Conservation (phyloP, 495 filamentous ascomycete genomes). For the Xylaria longipes region DNA sequence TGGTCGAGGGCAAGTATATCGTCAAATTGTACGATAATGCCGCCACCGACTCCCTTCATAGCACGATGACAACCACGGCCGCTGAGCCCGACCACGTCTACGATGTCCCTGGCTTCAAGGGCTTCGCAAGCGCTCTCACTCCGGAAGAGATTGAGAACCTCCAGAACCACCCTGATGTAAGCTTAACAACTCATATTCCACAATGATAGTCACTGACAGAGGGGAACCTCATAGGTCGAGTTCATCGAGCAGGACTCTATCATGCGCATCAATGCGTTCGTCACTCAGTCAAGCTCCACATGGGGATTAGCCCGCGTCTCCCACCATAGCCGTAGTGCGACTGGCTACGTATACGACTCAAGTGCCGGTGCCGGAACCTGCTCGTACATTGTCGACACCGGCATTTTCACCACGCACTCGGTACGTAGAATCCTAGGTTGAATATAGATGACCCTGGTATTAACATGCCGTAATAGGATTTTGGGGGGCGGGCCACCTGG, state of each 20-base stretch:
- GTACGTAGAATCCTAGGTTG: constrained; percentile 46
- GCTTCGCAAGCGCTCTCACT: constrained; percentile 50
- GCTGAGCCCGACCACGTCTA: constrained; percentile 50
- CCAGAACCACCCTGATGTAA: constrained; percentile 49
- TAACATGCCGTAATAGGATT: constrained; percentile 38
- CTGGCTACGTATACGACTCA: constrained; percentile 65
- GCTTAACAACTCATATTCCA: constrained; percentile 23
- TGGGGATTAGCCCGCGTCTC: constrained; percentile 70
- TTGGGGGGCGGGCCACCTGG: constrained; percentile 51
- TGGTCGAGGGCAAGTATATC: constrained; percentile 61
- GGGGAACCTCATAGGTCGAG: constrained; percentile 48
- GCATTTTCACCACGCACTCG: constrained; percentile 64
- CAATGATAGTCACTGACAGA: constrained; percentile 10
- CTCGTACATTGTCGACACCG: constrained; percentile 67
- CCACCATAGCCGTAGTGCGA: constrained; percentile 51
- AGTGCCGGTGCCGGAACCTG: constrained; percentile 63
- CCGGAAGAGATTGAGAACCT: constrained; percentile 48
- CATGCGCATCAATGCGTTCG: constrained; percentile 53
- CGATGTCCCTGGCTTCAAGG: constrained; percentile 49
- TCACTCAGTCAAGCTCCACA: constrained; percentile 59
- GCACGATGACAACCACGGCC: constrained; percentile 32
- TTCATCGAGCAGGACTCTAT: constrained; percentile 60
- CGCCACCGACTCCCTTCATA: constrained; percentile 39
- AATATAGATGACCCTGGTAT: not conserved
- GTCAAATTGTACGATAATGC: constrained; percentile 60